A percentile compares a stretch with the other conserved stretches of the same genome.
Conservation (phyloP, 2,329 filamentous ascomycete species). For the Calcarisporium arbuscula region DNA sequence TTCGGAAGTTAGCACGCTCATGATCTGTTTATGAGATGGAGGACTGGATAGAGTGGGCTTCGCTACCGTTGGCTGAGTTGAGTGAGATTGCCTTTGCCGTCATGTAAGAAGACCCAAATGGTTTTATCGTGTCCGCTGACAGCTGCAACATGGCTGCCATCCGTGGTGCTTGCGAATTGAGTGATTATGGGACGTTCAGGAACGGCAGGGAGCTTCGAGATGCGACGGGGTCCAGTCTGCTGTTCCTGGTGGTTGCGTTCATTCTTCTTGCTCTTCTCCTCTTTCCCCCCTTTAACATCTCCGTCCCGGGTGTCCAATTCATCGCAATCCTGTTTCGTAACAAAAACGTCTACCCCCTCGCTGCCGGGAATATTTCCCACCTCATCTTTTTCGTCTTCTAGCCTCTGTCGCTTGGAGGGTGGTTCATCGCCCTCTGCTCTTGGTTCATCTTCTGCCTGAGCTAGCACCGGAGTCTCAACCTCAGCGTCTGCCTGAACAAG, state of each 20-base stretch:
- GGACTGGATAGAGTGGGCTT: neutral
- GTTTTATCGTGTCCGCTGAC: slow-evolving; percentile 90
- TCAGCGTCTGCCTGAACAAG: slow-evolving; percentile 13
- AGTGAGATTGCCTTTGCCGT: slow-evolving; percentile 52
- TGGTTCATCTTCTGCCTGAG: slow-evolving; percentile 11
- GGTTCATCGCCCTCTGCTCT: slow-evolving; percentile 21
- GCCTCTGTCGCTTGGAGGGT: slow-evolving; percentile 29
- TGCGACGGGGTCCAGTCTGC: slow-evolving; percentile 18
- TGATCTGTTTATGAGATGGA: neutral
- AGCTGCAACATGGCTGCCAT: slow-evolving; percentile 64
- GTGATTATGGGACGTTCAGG: slow-evolving; percentile 60
- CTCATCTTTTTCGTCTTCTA: slow-evolving; percentile 17
- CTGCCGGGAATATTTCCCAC: slow-evolving; percentile 1
- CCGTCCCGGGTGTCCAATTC: slow-evolving; percentile 5
- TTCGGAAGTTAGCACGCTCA: slow-evolving; percentile 18
- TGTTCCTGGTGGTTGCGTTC: too few relatives aligned
- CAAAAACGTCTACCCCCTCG: slow-evolving; percentile 15
- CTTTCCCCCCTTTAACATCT: slow-evolving; percentile 15
- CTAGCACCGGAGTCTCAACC: slow-evolving; percentile 1
- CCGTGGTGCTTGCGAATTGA: slow-evolving; percentile 56
- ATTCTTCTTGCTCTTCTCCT: slow-evolving; percentile 24
- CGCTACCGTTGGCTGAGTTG: slow-evolving; percentile 72
- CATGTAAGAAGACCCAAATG: slow-evolving; percentile 72
- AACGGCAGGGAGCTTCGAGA: slow-evolving; percentile 24
- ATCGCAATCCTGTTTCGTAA: too few relatives aligned